Evolutionary conservation across 306 rosid species (phyloP).

Genomic region (Arachis hypogaea): DNA sequence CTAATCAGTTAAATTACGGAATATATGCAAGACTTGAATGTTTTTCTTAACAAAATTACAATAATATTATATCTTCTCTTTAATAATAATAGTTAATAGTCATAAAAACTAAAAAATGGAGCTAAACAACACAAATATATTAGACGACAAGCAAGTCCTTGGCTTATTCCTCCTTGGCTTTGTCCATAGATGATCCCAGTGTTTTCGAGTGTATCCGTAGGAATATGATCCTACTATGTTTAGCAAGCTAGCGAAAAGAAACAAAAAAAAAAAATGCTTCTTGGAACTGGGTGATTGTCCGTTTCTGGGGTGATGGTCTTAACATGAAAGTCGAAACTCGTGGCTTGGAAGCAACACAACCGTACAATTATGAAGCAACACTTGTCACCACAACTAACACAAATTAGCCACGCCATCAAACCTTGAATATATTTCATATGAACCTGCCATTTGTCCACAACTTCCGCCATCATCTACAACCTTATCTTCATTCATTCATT

Average conservation of each 20-base stretch:
- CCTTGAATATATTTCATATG: neutral
- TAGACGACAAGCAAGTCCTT: too few species aligned
- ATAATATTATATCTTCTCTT: neutral
- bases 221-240: too few species aligned
- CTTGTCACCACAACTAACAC: constrained; percentile 9
- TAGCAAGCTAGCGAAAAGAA: too few species aligned
- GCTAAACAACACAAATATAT: too few species aligned
- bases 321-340: constrained; percentile 18
- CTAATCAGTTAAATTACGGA: neutral
- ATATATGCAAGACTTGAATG: neutral
- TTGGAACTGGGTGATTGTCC: neutral
- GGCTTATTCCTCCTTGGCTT: too few species aligned
- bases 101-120: too few species aligned
- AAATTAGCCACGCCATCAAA: constrained; percentile 20
- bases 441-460: constrained; percentile 40
- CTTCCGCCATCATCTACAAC: constrained; percentile 31
- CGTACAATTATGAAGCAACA: constrained; percentile 8
- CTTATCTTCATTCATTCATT: constrained; percentile 24
- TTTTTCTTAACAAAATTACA: neutral
- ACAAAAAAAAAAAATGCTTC: too few species aligned
- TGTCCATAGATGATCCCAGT: too few species aligned
- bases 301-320: neutral
- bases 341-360: constrained; percentile 16
- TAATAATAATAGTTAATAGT: too few species aligned
- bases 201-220: too few species aligned